phyloP scores from a whole-genome alignment of 768 basidiomycete species.

The Agrocybe praecox region DNA sequence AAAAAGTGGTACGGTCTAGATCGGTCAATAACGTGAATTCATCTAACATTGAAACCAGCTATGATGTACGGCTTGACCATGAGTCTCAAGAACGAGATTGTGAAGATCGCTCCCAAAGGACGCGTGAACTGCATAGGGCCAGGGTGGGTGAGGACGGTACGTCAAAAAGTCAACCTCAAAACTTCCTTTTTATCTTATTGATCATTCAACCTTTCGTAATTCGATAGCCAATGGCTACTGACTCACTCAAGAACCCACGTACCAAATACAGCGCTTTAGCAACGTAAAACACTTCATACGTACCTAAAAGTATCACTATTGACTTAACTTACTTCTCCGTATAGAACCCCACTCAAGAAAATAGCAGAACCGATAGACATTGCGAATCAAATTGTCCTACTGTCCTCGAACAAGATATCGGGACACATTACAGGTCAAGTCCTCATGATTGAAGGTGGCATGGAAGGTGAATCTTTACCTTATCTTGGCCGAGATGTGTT shows the following conservation, averaged over 20 bases:
- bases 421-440: constrained; percentile 75
- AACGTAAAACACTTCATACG: constrained; percentile 43
- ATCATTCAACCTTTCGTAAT: neutral
- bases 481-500: constrained; percentile 1
- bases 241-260: constrained; percentile 54
- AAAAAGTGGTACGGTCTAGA: constrained; percentile 58
- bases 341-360: constrained; percentile 73
- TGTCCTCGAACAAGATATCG: constrained; percentile 63
- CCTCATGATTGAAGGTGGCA: constrained; percentile 74
- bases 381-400: constrained; percentile 62
- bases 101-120: constrained; percentile 68
- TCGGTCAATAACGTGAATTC: neutral
- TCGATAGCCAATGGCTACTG: constrained; percentile 53
- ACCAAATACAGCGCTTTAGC: constrained; percentile 63
- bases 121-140: constrained; percentile 75
- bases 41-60: constrained; percentile 32
- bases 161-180: neutral
- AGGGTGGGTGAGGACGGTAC: constrained; percentile 63
- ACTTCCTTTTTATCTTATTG: too few relatives aligned
- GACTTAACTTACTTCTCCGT: neutral
- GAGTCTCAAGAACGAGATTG: constrained; percentile 80
- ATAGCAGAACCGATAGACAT: constrained; percentile 63
- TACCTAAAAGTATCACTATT: neutral
- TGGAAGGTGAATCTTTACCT: constrained; percentile 58
- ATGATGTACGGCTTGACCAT: constrained; percentile 75